Base-by-base conservation (phyloP, 257 asterid genomes). In the Mitragyna speciosa region DNA sequence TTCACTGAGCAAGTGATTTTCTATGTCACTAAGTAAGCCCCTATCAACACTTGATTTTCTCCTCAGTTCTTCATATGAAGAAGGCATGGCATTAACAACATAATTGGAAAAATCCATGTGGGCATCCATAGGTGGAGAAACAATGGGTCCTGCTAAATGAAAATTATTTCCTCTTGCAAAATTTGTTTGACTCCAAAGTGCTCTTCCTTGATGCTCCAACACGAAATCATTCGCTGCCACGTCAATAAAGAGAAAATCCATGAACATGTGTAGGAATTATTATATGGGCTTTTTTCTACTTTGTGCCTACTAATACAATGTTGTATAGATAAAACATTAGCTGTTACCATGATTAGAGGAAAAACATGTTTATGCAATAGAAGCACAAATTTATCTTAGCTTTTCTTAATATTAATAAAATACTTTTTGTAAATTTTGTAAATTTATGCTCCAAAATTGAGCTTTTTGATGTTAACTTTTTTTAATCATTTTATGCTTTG, bases 1-100 rank as follows among this genome's bases (percentile, higher is more conserved):
- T 5, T 54, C 82, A 39, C 71, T 78, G 8, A 73, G 59, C 61
- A 83, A 69, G 63, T 79, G 83, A 67, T 79, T 79, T 78, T 81
- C 76, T 5, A 76, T 39, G 16, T 78, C 70, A 45, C 0, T 24
- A 2, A 79, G 47, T 17, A 48, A 3, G 24, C 67, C 59, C 0
- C 15, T 20, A 12, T 58, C 30, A 28, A 41, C 43, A 33, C 12
- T 12, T 36, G 68, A 20, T 73, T 20, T 26, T 63, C 30, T 28
- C 7, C 39, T 30, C 3, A 73, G n/a, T 20, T 49, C 72, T 0
- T 61, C 47, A 17, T 16, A 36, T 36, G 39, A 33, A 10, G 39
- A 33, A 10, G 48, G 1, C 66, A 36, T 31, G 24, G 43, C 39
- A 49, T 65, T 33, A 69, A 72, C 11, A 3, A 78, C n/a, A 19